Evolutionary conservation across 75 land plant genomes (phyloP), one percentile per base, ranked within the genome.

Genomic region (Selaginella tamariscina): DNA sequence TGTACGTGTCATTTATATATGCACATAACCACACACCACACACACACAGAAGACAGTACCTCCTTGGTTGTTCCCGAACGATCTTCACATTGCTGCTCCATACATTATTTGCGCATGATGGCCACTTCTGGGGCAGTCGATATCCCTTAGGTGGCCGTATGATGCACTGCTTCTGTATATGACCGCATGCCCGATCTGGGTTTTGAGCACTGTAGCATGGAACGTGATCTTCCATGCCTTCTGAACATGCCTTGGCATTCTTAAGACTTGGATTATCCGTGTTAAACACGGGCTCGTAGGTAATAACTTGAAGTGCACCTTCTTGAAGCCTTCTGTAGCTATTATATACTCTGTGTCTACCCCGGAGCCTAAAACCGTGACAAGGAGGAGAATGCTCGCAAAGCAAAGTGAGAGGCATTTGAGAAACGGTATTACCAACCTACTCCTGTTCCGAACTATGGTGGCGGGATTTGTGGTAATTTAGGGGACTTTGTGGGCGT

Each of bases 141-240:
- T 88, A 88, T 1, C 82, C 90, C 65, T 78, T 78, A 5, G 90
- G 87, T 24, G 90, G 83, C 20, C 82, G 86, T 56, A 88, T 68
- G 59, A 88, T 67, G 66, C 93, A 88, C 18, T 63, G 73, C 65
- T 64, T 22, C 15, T 39, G 49, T 5, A 39, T 15, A n/a, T n/a
- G n/a, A 5, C 15, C 15, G 49, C 91, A 88, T 54, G 79, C 82
- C 32, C 91, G 75, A 62, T 82, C 82, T 59, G 70, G 77, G 49
- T 86, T 80, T 72, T 73, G 79, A 11, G 81, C 84, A 66, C 75
- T 71, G 70, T 85, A 79, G 70, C 91, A 88, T 0, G 91, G 91
- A 28, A 88, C 88, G 65, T 71, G 75, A 56, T 82, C 71, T 55
- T 88, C 88, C 49, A 72, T 67, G 15, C 79, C 86, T 39, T 68